Conservation (phyloP, 1,284 basidiomycete genomes). For the Leccinum subfulvum region DNA sequence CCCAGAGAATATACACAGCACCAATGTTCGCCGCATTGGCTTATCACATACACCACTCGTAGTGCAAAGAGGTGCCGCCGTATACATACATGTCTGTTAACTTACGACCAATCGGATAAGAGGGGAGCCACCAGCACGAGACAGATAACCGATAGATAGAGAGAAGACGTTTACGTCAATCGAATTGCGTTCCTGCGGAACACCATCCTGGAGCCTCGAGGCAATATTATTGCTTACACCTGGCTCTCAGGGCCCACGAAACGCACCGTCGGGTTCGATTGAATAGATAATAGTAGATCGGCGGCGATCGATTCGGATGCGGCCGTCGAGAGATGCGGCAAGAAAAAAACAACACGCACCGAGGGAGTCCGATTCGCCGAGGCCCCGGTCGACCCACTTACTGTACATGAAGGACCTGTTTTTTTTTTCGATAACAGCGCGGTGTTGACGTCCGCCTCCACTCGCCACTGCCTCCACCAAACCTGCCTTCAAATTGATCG, state of each 20-base stretch:
- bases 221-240: constrained; percentile 6
- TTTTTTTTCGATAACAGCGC: not conserved
- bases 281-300: not conserved
- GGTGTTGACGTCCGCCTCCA: not conserved
- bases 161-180: constrained; percentile 17
- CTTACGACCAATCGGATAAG: not conserved
- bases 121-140: not conserved
- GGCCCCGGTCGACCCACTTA: not conserved
- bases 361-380: not conserved
- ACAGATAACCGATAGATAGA: constrained; percentile 14
- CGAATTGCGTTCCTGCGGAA: not conserved
- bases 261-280: constrained; percentile 3
- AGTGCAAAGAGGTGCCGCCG: not conserved
- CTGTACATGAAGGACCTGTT: not conserved
- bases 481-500: not conserved
- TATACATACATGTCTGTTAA: not conserved
- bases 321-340: not conserved
- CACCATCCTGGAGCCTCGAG: constrained; percentile 23
- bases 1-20: constrained; percentile 1
- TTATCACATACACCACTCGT: constrained; percentile 12
- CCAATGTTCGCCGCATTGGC: not conserved
- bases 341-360: not conserved
- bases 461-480: not conserved
- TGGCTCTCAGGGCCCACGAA: constrained; percentile 10
- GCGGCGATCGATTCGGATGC: constrained; percentile 6